Evolutionary conservation across 106 monocot species (phyloP).

Genomic region (Acorus gramineus): DNA sequence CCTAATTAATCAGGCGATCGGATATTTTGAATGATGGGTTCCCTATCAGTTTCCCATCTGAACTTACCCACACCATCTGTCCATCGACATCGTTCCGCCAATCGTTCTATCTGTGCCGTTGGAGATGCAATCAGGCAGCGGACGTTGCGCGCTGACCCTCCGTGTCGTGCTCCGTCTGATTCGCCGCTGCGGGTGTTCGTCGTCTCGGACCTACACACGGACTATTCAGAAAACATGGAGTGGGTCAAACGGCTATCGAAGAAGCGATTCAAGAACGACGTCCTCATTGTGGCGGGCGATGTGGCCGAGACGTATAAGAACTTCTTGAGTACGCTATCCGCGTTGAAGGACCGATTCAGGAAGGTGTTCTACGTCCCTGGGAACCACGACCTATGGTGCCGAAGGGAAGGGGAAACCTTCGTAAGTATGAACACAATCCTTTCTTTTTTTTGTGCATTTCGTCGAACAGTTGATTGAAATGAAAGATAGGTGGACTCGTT

Average conservation of each 20-base stretch:
- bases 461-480: background rate
- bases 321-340: slow-evolving; percentile 44
- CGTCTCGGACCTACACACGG: slow-evolving; percentile 68
- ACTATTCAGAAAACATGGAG: slow-evolving; percentile 60
- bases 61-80: no score
- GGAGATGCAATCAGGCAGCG: slow-evolving; percentile 10
- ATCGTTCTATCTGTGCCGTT: no score
- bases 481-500: slow-evolving; percentile 47
- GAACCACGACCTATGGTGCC: slow-evolving; percentile 80
- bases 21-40: no score
- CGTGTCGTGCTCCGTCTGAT: slow-evolving; percentile 15
- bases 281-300: slow-evolving; percentile 71
- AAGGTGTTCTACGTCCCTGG: slow-evolving; percentile 66
- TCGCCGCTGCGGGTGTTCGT: slow-evolving; percentile 24
- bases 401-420: slow-evolving; percentile 43
- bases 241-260: slow-evolving; percentile 49
- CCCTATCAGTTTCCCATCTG: no score
- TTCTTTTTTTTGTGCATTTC: background rate
- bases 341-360: slow-evolving; percentile 46
- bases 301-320: slow-evolving; percentile 55
- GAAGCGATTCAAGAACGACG: slow-evolving; percentile 30
- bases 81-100: no score
- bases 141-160: slow-evolving; percentile 27
- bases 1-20: no score
- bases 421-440: slow-evolving; percentile 16